Base-by-base conservation (phyloP, 768 basidiomycete genomes). In the Russula lepida region DNA sequence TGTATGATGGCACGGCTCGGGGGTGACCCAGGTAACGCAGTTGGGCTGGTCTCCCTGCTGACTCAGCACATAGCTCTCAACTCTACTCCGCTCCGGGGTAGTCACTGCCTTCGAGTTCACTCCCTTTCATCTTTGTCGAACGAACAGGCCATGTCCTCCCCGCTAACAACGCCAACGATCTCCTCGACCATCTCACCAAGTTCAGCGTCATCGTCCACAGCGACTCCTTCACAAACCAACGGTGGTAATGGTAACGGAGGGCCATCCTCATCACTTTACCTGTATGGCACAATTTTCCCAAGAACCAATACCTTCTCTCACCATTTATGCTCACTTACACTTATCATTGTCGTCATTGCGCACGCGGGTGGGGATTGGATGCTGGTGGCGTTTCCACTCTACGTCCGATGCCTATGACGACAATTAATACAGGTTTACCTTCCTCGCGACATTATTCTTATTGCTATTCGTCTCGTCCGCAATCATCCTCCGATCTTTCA, bases 401-500 rank as follows among this genome's bases (percentile, higher is more conserved):
- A 11, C 21, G 9, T n/a, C n/a, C n/a, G n/a, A n/a, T n/a, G n/a
- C n/a, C n/a, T n/a, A n/a, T n/a, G n/a, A n/a, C n/a, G n/a, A n/a
- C n/a, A n/a, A n/a, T n/a, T n/a, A n/a, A n/a, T n/a, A 49, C 69
- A 86, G 84, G 28, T 82, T 85, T 71, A 88, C 86, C 4, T 89
- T 88, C 67, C 79, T 88, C 39, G 84, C 86, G 25, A 88, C 86
- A 4, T 78, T 89, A 27, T 77, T 86, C 64, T 75, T 88, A 47
- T 80, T 89, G 63, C 76, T 89, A 19, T 74, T 81, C 46, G 78
- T 88, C 54, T 87, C 85, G 9, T 81, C 76, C 44, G 79, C 80
- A 6, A 83, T 89, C 65, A 78, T 88, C 56, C 72, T 84, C 50
- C 80, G 88, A 47, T 84, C 86, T 1, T 81, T 81, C 65, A 66